phyloP scores from a whole-genome alignment of 441 rosid species.

The Francoa sonchifolia region DNA sequence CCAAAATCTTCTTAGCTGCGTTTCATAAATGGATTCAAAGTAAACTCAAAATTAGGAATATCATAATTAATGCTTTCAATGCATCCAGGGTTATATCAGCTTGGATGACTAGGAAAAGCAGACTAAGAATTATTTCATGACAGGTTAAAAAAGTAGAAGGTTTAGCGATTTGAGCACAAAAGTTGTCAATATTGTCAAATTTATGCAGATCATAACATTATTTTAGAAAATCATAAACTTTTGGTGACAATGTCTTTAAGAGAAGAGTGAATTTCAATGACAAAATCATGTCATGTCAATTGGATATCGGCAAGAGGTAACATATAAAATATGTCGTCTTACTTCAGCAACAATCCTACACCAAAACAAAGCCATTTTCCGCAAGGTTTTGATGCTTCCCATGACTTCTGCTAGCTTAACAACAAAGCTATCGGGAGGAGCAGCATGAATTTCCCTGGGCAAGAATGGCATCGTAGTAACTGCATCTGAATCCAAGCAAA shows the following conservation, averaged over 20 bases:
- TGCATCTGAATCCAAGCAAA: conserved; percentile 34
- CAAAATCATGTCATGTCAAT: too few relatives aligned
- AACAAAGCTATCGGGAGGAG: conserved; percentile 68
- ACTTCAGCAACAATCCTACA: conserved; percentile 69
- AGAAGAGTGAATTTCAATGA: too few relatives aligned
- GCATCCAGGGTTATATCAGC: background rate
- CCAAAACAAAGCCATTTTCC: conserved; percentile 78
- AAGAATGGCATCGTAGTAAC: conserved; percentile 26
- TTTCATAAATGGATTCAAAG: conserved; percentile 10
- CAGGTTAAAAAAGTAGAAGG: background rate
- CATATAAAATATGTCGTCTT: too few relatives aligned
- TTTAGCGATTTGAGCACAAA: background rate
- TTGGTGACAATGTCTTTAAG: too few relatives aligned
- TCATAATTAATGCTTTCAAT: conserved; percentile 5
- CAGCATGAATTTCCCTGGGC: conserved; percentile 75
- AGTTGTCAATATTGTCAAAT: background rate
- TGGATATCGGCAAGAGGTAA: too few relatives aligned
- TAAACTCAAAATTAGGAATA: too few relatives aligned
- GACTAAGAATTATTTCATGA: background rate
- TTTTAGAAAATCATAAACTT: too few relatives aligned
- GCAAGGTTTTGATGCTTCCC: conserved; percentile 69
- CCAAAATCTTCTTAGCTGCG: conserved; percentile 83
- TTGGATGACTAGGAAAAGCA: background rate
- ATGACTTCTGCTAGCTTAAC: conserved; percentile 83
- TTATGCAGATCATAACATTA: too few relatives aligned